Percentiles rank a stretch among this genome's conserved stretches.
phyloP scores from a whole-genome alignment of 2,329 filamentous ascomycete genomes.

The Ophiostoma sp. region DNA sequence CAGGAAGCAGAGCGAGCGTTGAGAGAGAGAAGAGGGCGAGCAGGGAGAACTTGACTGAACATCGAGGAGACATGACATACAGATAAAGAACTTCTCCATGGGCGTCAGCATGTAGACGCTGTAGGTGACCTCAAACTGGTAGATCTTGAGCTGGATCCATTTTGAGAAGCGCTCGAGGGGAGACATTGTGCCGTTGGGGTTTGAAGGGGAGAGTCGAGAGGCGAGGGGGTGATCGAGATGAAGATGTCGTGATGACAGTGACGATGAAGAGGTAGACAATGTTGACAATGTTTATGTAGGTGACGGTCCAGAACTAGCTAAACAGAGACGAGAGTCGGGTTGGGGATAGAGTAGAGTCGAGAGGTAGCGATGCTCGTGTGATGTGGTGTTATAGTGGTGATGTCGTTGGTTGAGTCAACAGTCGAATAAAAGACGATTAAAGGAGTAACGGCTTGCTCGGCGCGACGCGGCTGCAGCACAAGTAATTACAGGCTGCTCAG shows the following conservation, averaged over 20 bases:
- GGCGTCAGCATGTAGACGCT: conserved; percentile 96
- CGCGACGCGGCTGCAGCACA: neutral
- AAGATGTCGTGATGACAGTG: neutral
- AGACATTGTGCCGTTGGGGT: conserved; percentile 37
- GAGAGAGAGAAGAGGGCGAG: neutral
- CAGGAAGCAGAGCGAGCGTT: neutral
- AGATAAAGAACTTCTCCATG: conserved; percentile 94
- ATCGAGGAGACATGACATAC: conserved; percentile 50
- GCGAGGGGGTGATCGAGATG: neutral
- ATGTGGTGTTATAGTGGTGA: neutral
- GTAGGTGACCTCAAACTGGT: conserved; percentile 97
- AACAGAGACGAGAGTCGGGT: neutral
- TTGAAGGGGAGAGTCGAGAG: neutral
- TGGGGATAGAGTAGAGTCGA: neutral
- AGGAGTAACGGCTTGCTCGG: conserved; percentile 1
- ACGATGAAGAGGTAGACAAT: neutral
- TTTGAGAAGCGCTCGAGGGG: conserved; percentile 56
- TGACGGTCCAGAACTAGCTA: neutral
- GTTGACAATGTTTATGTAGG: neutral
- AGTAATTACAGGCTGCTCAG: neutral
- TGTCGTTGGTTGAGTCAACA: neutral
- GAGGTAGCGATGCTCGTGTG: conserved; percentile 6
- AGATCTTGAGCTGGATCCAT: conserved; percentile 92
- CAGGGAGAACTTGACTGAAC: neutral
- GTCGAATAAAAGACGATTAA: neutral